Evolutionary conservation across 345 rosid genomes (phyloP), one percentile per base, ranked within the genome.

Genomic region (Gossypium longicalyx): DNA sequence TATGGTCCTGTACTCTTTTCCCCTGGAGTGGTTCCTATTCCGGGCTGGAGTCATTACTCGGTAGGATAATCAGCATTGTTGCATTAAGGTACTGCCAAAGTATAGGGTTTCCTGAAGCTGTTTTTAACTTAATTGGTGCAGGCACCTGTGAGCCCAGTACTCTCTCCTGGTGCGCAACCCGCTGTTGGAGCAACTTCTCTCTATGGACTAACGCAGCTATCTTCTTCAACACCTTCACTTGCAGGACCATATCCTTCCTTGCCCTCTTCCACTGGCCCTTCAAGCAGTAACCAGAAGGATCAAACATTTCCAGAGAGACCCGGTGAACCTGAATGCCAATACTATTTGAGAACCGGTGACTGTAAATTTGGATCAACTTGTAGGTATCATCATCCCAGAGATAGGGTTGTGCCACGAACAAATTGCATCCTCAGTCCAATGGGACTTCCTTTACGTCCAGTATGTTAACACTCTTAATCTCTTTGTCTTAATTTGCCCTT

Each of bases 371-470:
- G 97, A 66, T 80, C 89, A 48, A 86, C 93, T 27, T 96, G 99
- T 80, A 88, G 86, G 82, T 96, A 83, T 80, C 98, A 96, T 85
- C 99, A 96, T 81, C 98, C 98, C 57, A 86, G 83, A 67, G 95
- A 93, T 70, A 72, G 88, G 77, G 70, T 84, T 56, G 82, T 82
- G 72, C 93, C 91, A 71, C 83, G 84, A 80, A 75, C 89, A 77
- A 88, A 85, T 76, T 87, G 90, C 59, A 60, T 72, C 74, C 94
- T 93, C 67, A 96, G 93, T 78, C 87, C 93, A 67, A 65, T 91
- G 72, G 98, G 98, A 70, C 95, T 93, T 82, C 99, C 99, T 80
- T 44, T 93, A 77, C 97, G 97, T 38, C 89, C 89, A 74, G 99
- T 96, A 87, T 77, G 82, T 80, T 74, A 71, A 43, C 69, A 72